These are phyloP conservation scores for Triticum aestivum DNA, from an alignment of 176 grass and related monocot species.

Conservation along the genomic window IWGSC_CS_RefSeq_v2.1 NC_057800.1:421479793-421480292, in stretches of 20 bases:
- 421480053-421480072: not conserved
- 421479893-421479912: slow-evolving; percentile 44
- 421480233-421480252: no score
- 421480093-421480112: slow-evolving; percentile 52
- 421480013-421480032: slow-evolving; percentile 11
- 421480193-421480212: not conserved
- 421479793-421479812: slow-evolving; percentile 43
- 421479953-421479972: slow-evolving; percentile 48
- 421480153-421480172: slow-evolving; percentile 48
- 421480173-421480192: slow-evolving; percentile 35
- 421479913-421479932: slow-evolving; percentile 55
- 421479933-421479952: slow-evolving; percentile 50
- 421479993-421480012: slow-evolving; percentile 48
- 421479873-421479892: slow-evolving; percentile 41
- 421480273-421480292: no score
- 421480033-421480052: not conserved
- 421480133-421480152: slow-evolving; percentile 56
- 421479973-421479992: slow-evolving; percentile 40
- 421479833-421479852: slow-evolving; percentile 35
- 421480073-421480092: slow-evolving; percentile 31
- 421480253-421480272: no score
- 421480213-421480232: not conserved
- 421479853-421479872: slow-evolving; percentile 29
- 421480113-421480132: slow-evolving; percentile 65
- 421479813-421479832: slow-evolving; percentile 53